Conservation (phyloP, 352 stramenopile species). For the Globisporangium emineosum region DNA sequence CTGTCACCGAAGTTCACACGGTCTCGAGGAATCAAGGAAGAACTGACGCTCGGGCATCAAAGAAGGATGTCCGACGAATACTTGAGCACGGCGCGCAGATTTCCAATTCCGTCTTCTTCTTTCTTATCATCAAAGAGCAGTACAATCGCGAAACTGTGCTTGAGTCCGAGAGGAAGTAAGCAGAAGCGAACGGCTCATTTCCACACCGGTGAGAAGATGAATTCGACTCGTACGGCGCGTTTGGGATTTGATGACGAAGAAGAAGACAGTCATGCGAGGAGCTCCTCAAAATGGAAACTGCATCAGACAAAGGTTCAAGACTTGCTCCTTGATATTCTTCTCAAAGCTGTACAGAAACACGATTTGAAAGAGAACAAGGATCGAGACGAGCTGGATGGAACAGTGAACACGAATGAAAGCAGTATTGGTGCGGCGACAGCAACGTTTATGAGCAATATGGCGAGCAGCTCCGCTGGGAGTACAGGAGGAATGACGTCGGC, state of each 20-base stretch:
- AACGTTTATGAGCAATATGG: conserved; percentile 10
- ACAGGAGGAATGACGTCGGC: conserved; percentile 8
- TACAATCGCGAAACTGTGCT: conserved; percentile 11
- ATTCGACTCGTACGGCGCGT: neutral
- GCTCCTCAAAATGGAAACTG: conserved; percentile 9
- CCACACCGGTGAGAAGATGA: neutral
- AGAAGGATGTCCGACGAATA: neutral
- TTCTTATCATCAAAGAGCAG: neutral
- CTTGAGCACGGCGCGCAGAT: neutral
- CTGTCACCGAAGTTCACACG: conserved; percentile 53
- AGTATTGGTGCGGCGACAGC: conserved; percentile 1
- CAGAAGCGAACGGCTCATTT: neutral
- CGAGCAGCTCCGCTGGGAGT: neutral
- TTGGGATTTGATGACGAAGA: conserved; percentile 1
- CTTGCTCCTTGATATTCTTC: conserved; percentile 56
- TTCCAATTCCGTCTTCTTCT: neutral
- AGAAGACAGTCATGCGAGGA: neutral
- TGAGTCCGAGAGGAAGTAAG: conserved; percentile 17
- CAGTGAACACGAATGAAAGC: conserved; percentile 14
- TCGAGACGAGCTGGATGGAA: conserved; percentile 28
- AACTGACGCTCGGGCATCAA: neutral
- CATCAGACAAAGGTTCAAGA: conserved; percentile 54
- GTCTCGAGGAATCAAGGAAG: conserved; percentile 7
- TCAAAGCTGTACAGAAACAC: conserved; percentile 69
- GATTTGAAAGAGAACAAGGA: conserved; percentile 70